phyloP scores from a whole-genome alignment of 306 rosid species.

The Trifolium dubium region DNA sequence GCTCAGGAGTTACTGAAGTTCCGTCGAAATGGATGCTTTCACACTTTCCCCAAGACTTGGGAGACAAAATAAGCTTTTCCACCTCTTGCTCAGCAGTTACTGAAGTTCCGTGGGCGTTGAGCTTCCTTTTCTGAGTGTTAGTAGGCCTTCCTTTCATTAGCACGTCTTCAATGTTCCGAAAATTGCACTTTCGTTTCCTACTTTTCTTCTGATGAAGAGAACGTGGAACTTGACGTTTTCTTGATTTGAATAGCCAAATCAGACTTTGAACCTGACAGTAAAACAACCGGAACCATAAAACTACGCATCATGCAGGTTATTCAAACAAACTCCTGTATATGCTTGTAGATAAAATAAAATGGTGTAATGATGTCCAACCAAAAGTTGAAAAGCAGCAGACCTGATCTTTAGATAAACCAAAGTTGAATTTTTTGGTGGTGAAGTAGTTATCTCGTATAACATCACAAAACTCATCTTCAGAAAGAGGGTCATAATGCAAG shows the following conservation, averaged over 20 bases:
- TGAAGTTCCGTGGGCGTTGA: constrained; percentile 13
- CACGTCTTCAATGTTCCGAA: neutral
- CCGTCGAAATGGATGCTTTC: constrained; percentile 31
- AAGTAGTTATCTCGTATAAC: constrained; percentile 59
- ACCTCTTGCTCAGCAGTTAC: constrained; percentile 23
- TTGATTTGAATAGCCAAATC: constrained; percentile 44
- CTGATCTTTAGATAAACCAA: constrained; percentile 59
- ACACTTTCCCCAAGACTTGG: constrained; percentile 7
- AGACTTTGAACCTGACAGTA: constrained; percentile 51
- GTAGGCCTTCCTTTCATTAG: constrained; percentile 27
- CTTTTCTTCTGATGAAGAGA: neutral
- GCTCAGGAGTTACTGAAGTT: no score
- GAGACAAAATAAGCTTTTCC: constrained; percentile 31
- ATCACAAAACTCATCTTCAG: constrained; percentile 52
- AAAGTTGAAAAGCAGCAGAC: constrained; percentile 43
- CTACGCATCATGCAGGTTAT: neutral
- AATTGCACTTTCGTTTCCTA: neutral
- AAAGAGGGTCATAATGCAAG: constrained; percentile 56
- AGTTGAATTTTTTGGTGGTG: constrained; percentile 40
- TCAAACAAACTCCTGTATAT: neutral
- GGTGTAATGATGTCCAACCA: constrained; percentile 13
- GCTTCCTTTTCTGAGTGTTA: constrained; percentile 35
- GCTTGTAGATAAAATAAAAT: constrained; percentile 24
- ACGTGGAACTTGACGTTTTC: constrained; percentile 22
- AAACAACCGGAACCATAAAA: constrained; percentile 35